Conservation (phyloP, 2,329 filamentous ascomycete species). For the Epichloe baconii region DNA sequence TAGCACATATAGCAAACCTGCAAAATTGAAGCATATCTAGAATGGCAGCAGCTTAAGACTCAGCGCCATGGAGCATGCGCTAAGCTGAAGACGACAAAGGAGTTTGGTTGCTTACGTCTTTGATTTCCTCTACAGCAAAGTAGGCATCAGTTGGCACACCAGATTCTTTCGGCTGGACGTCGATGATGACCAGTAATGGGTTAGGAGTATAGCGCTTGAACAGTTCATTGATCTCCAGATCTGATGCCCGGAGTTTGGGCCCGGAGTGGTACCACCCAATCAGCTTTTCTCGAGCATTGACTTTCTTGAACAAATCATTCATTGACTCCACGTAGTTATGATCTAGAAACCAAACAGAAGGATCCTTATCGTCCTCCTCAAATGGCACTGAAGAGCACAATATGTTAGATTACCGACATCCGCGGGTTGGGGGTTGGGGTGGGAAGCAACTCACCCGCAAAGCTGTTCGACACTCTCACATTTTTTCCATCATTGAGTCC, state of each 20-base stretch:
- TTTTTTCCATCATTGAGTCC: slow-evolving; percentile 95
- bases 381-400: slow-evolving; percentile 60
- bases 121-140: slow-evolving; percentile 98
- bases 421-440: background rate
- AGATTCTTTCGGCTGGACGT: slow-evolving; percentile 95
- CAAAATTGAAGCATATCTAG: background rate
- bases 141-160: slow-evolving; percentile 97
- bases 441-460: slow-evolving; percentile 55
- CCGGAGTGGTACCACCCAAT: slow-evolving; percentile 99
- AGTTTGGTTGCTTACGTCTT: slow-evolving; percentile 59
- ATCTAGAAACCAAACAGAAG: slow-evolving; percentile 96
- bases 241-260: slow-evolving; percentile 88
- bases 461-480: slow-evolving; percentile 96
- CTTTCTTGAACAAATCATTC: slow-evolving; percentile 99
- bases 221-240: slow-evolving; percentile 97
- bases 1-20: background rate
- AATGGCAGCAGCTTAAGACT: background rate
- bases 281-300: slow-evolving; percentile 96
- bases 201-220: slow-evolving; percentile 99
- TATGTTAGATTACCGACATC: slow-evolving; percentile 6
- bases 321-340: slow-evolving; percentile 99
- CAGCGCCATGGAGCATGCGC: too few relatives aligned
- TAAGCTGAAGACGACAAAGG: too few relatives aligned
- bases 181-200: slow-evolving; percentile 91
- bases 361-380: slow-evolving; percentile 97